Evolutionary conservation across 2,329 filamentous ascomycete genomes (phyloP), one percentile per base, ranked within the genome.

Genomic region (Drechslerella dactyloides): DNA sequence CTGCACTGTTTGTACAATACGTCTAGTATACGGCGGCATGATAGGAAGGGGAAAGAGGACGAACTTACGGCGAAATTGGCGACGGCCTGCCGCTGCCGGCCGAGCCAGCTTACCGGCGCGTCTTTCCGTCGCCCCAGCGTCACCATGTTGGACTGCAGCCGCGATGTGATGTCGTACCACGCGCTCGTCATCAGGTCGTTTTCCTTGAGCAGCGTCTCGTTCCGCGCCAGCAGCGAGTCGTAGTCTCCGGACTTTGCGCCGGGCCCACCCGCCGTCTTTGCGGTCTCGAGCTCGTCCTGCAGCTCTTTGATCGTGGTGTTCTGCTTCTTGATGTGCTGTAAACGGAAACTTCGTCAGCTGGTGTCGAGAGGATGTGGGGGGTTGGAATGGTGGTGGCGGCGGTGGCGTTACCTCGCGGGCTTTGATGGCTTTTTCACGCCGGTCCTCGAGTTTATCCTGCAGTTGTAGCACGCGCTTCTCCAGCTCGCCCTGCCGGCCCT

Each of bases 101-200:
- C 90, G 76, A 96, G 81, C 90, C 90, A 96, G 80, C 90, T 93
- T 80, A 87, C 89, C 13, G 90, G 89, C 75, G 85, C 85, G 76
- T 93, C 90, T 75, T 86, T 86, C 75, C 89, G 84, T 75, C 91
- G 83, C 78, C 92, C 89, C 73, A 96, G 81, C 61, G 90, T 86
- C 46, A 93, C 88, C 73, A 90, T 90, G 78, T 93, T 93, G 81
- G 89, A 92, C 80, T 94, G 90, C 75, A 96, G 80, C 57, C 91
- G 84, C 78, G 84, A 88, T 24, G 88, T 87, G 76, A 94, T 85
- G 79, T 93, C 90, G 80, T 93, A 93, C 90, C 90, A 96, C 1
- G 91, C 91, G n/a, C 87, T 89, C 24, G 88, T 83, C 76, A 96
- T 91, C 78, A 94, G 84, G 42, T 85, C 84, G 78, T 91, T 91